These are phyloP conservation scores for Malbranchea zuffiana DNA, from an alignment of 2,329 filamentous ascomycete genomes.

Conservation along the genomic window DNA sequence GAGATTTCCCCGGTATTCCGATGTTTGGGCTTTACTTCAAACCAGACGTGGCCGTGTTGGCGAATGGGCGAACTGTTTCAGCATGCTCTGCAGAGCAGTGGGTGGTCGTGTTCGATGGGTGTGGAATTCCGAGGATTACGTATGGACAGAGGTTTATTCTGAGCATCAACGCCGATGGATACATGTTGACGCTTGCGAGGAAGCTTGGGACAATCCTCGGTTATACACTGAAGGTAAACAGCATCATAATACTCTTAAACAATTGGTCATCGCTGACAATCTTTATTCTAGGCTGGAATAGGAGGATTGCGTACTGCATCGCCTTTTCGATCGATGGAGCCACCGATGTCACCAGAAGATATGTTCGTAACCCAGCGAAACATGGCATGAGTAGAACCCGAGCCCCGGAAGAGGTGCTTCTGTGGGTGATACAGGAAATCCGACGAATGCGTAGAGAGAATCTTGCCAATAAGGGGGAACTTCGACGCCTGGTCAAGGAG, in stretches of 20 bases:
- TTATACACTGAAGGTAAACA: conserved; percentile 72
- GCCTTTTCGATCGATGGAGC: conserved; percentile 86
- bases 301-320: conserved; percentile 94
- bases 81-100: conserved; percentile 90
- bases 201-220: conserved; percentile 86
- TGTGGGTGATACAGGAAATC: conserved; percentile 88
- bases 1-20: conserved; percentile 85
- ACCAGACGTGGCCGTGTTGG: conserved; percentile 76
- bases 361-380: conserved; percentile 43
- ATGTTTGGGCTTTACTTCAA: conserved; percentile 85
- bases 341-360: conserved; percentile 56
- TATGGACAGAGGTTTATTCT: conserved; percentile 97
- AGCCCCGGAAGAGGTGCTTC: conserved; percentile 77
- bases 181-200: conserved; percentile 92
- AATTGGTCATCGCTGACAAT: conserved; percentile 8
- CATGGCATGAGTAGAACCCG: conserved; percentile 62
- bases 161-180: conserved; percentile 89
- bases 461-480: conserved; percentile 67
- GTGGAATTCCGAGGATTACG: conserved; percentile 95
- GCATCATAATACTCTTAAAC: conserved; percentile 8
- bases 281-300: conserved; percentile 59
- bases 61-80: conserved; percentile 98
- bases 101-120: conserved; percentile 90
- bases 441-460: conserved; percentile 71
- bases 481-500: conserved; percentile 39